Percentiles rank a stretch among this genome's conserved stretches.
These are phyloP conservation scores for Crassisporium funariophilum DNA, from an alignment of 768 basidiomycete genomes.

Conservation along the genomic window DNA sequence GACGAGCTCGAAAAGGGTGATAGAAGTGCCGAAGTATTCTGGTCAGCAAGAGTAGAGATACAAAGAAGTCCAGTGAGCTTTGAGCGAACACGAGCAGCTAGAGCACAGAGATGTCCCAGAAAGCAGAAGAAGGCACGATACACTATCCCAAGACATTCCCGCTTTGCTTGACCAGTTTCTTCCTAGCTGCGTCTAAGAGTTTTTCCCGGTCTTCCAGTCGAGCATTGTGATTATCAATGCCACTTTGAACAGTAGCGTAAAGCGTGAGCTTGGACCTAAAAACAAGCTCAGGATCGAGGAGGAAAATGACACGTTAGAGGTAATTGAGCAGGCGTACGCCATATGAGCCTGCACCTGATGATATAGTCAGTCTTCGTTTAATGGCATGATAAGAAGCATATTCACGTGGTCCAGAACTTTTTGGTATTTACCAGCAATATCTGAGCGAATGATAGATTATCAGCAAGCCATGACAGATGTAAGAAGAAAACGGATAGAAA, in stretches of 20 bases:
- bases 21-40: no score
- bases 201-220: conserved; percentile 43
- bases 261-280: conserved; percentile 47
- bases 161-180: conserved; percentile 43
- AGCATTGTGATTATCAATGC: conserved; percentile 41
- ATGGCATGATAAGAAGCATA: conserved; percentile 9
- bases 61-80: background rate
- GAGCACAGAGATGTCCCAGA: background rate
- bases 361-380: background rate
- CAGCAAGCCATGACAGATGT: background rate
- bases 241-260: conserved; percentile 44
- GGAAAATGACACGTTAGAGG: background rate
- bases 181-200: conserved; percentile 37
- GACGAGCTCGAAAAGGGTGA: no score
- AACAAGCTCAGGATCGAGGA: conserved; percentile 1
- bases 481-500: background rate
- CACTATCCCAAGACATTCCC: conserved; percentile 13
- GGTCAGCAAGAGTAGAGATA: no score
- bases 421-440: conserved; percentile 41
- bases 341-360: conserved; percentile 52
- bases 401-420: conserved; percentile 54
- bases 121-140: background rate
- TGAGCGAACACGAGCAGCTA: background rate
- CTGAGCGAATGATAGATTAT: conserved; percentile 25
- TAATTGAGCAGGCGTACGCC: conserved; percentile 22